phyloP scores from a whole-genome alignment of 257 asterid species.

The Capsicum baccatum region DNA sequence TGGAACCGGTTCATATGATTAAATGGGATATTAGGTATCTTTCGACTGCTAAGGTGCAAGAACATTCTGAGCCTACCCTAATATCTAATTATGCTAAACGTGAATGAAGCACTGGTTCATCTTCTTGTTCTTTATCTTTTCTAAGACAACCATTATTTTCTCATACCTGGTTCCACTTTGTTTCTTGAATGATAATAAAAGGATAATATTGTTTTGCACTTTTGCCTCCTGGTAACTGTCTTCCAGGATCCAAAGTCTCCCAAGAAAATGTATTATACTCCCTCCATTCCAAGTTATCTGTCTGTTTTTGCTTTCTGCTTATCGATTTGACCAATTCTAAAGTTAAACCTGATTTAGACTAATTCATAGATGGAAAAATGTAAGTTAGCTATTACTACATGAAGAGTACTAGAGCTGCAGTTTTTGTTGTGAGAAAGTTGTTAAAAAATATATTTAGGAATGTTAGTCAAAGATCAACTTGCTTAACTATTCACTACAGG shows the following conservation, averaged over 20 bases:
- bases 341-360: not conserved
- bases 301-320: slow-evolving; percentile 19
- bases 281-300: not conserved
- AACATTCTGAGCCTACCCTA: not conserved
- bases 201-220: not conserved
- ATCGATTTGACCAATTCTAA: not conserved
- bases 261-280: not conserved
- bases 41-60: not conserved
- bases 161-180: not conserved
- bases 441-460: not conserved
- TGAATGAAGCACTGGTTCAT: not conserved
- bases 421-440: not conserved
- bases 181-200: not conserved
- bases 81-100: not conserved
- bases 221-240: not conserved
- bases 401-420: slow-evolving; percentile 9
- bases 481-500: not conserved
- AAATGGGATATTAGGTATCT: not conserved
- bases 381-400: not conserved
- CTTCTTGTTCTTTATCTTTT: not conserved
- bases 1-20: not conserved
- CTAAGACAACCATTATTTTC: not conserved
- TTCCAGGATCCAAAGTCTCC: not conserved
- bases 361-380: not conserved
- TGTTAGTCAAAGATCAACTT: not conserved